Conservation (phyloP, 495 filamentous ascomycete species). For the Lasiosphaeria miniovina region DNA sequence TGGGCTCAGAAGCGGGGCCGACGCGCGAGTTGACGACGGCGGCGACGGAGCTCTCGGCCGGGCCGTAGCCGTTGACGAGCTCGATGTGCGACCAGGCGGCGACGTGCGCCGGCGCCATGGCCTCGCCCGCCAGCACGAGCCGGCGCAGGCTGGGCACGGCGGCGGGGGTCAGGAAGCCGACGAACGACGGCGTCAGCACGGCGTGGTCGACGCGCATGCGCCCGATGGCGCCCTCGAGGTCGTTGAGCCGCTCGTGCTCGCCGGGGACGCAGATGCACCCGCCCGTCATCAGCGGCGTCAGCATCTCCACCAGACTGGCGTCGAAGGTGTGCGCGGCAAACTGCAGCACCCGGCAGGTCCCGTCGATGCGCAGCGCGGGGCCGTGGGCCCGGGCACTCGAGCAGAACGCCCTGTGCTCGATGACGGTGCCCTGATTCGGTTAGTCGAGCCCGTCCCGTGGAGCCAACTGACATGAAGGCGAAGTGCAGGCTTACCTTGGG, state of each 20-base stretch:
- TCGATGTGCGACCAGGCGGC: slow-evolving; percentile 21
- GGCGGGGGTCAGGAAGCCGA: slow-evolving; percentile 34
- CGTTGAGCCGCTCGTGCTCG: slow-evolving; percentile 28
- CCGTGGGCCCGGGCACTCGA: slow-evolving; percentile 39
- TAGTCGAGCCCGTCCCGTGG: not conserved
- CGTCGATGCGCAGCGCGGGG: slow-evolving; percentile 33
- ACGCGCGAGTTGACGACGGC: slow-evolving; percentile 23
- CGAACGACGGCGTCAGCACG: slow-evolving; percentile 51
- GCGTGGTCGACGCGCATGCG: slow-evolving; percentile 49
- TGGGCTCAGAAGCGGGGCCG: slow-evolving; percentile 12
- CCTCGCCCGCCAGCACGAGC: slow-evolving; percentile 43
- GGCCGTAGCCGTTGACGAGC: slow-evolving; percentile 36
- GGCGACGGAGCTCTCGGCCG: slow-evolving; percentile 27
- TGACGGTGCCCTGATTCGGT: slow-evolving; percentile 33
- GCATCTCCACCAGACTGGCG: slow-evolving; percentile 51
- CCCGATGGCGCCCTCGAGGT: slow-evolving; percentile 29
- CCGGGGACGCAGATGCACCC: slow-evolving; percentile 34
- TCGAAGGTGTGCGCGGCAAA: slow-evolving; percentile 63
- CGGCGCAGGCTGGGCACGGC: slow-evolving; percentile 39
- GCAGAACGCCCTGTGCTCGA: slow-evolving; percentile 38
- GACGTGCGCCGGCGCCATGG: slow-evolving; percentile 17
- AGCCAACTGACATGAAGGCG: not conserved
- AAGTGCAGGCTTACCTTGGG: slow-evolving; percentile 29
- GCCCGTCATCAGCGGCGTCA: slow-evolving; percentile 50
- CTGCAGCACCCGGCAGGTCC: slow-evolving; percentile 47